Evolutionary conservation across 306 rosid species (phyloP).

Genomic region (Pueraria montana): DNA sequence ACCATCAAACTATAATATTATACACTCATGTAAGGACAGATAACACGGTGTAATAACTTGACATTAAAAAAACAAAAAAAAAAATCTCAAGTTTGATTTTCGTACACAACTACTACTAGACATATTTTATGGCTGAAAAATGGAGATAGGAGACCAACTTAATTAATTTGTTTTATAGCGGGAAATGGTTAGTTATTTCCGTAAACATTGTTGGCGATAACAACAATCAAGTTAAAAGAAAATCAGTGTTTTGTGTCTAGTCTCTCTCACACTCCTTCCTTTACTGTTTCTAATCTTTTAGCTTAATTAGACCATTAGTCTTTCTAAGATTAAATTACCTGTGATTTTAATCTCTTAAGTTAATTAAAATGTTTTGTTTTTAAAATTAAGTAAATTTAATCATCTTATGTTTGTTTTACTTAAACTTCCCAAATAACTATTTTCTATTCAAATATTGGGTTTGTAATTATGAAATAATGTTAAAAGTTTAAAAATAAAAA

Average conservation of each 20-base stretch:
- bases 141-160: neutral
- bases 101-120: neutral
- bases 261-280: neutral
- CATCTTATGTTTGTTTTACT: no score
- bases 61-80: neutral
- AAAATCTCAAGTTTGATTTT: neutral
- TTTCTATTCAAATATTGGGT: no score
- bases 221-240: neutral
- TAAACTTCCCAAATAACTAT: no score
- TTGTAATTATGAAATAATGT: no score
- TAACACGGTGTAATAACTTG: neutral
- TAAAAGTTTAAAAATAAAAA: no score
- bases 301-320: neutral
- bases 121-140: conserved; percentile 5
- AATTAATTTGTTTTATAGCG: neutral
- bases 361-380: no score
- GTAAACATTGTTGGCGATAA: neutral
- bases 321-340: no score
- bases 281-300: neutral
- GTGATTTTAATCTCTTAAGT: no score
- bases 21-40: neutral
- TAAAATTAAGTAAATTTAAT: no score
- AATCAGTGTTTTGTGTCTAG: neutral
- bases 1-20: neutral
- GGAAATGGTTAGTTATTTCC: neutral